These are phyloP conservation scores for Hygrophorus pudorinus DNA, from an alignment of 768 basidiomycete species.

Conservation along the genomic window DNA sequence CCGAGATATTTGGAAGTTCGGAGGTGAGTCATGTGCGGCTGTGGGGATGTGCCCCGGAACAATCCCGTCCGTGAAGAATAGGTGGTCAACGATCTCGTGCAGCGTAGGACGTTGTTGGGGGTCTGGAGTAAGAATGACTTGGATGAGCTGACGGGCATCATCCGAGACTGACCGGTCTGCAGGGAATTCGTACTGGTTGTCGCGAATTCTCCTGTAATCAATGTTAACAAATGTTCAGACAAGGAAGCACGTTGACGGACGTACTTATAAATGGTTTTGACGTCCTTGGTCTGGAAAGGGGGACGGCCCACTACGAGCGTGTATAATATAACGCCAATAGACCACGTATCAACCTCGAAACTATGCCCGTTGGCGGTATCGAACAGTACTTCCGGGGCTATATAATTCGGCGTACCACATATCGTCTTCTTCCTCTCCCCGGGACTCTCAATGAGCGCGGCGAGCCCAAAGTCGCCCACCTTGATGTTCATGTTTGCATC, in stretches of 20 bases:
- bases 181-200: slow-evolving; percentile 92
- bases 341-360: slow-evolving; percentile 99
- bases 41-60: slow-evolving; percentile 76
- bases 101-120: slow-evolving; percentile 77
- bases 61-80: slow-evolving; percentile 74
- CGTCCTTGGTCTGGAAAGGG: slow-evolving; percentile 97
- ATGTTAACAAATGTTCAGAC: slow-evolving; percentile 4
- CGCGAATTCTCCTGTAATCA: slow-evolving; percentile 67
- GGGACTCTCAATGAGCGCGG: slow-evolving; percentile 91
- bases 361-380: slow-evolving; percentile 94
- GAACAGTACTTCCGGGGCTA: slow-evolving; percentile 95
- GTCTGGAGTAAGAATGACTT: slow-evolving; percentile 76
- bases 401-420: slow-evolving; percentile 97
- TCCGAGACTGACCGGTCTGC: slow-evolving; percentile 58
- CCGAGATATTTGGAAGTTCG: slow-evolving; percentile 65
- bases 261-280: slow-evolving; percentile 91
- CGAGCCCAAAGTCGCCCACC: slow-evolving; percentile 95
- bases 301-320: slow-evolving; percentile 92
- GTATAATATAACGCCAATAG: slow-evolving; percentile 93
- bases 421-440: slow-evolving; percentile 99
- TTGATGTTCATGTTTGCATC: slow-evolving; percentile 91
- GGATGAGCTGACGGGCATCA: slow-evolving; percentile 70
- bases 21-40: slow-evolving; percentile 64
- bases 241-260: slow-evolving; percentile 12
- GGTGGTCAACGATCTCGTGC: slow-evolving; percentile 74